These are phyloP conservation scores for Arabidopsis suecica DNA, from an alignment of 345 rosid genomes.

Conservation along the genomic window DNA sequence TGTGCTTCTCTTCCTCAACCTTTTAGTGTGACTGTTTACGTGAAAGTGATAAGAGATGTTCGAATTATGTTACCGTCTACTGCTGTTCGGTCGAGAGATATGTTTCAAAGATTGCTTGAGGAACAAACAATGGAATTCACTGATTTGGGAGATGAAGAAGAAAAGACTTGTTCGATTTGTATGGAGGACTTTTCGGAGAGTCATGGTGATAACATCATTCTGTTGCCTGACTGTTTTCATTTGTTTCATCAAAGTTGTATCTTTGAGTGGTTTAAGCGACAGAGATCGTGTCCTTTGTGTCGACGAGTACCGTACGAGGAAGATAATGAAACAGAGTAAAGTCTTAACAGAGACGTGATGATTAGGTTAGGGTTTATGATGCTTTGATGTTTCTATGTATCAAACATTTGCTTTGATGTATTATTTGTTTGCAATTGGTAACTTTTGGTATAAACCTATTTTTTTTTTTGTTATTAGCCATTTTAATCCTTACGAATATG, in stretches of 20 bases:
- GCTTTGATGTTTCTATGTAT: not conserved
- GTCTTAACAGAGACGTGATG: not conserved
- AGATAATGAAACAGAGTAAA: not conserved
- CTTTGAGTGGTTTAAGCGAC: slow-evolving; percentile 17
- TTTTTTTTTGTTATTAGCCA: not conserved
- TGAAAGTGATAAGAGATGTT: not conserved
- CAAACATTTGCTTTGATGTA: not conserved
- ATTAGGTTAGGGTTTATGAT: not conserved
- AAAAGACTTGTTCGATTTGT: slow-evolving; percentile 12
- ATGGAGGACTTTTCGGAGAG: not conserved
- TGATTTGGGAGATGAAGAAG: slow-evolving; percentile 6
- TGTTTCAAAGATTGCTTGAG: slow-evolving; percentile 13
- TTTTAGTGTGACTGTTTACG: not conserved
- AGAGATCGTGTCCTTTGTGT: slow-evolving; percentile 18
- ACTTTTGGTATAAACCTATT: not conserved
- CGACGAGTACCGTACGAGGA: not conserved
- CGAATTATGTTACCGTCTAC: not conserved
- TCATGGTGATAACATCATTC: not conserved
- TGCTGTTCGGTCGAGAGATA: not conserved
- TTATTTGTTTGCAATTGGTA: not conserved
- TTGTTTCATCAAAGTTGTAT: slow-evolving; percentile 34
- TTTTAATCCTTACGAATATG: not conserved
- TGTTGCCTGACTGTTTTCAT: slow-evolving; percentile 22
- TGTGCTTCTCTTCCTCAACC: not conserved
- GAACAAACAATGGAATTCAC: not conserved